Evolutionary conservation across 164 flowering plant species (phyloP), one percentile per base, ranked within the genome.

Genomic region (Nymphaea thermarum): DNA sequence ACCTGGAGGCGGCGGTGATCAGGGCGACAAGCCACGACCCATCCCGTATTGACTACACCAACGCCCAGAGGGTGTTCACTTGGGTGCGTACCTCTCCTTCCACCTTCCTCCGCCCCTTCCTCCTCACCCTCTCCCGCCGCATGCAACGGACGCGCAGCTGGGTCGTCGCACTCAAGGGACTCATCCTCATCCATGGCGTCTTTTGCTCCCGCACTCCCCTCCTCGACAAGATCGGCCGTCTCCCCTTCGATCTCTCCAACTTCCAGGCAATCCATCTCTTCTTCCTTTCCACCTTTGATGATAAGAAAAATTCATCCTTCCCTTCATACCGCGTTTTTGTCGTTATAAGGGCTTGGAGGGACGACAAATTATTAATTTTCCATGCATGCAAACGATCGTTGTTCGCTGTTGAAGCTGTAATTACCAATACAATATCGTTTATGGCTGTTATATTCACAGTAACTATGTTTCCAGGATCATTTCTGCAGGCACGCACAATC

Each of bases 1-100:
- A 84, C 11, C 83, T 95, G 0, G 94, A 90, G 66, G 74, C 79
- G 2, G 83, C 87, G 3, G 70, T 95, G 67, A 84, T 95, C 74
- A 85, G 79, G 68, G 89, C 96, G 67, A 95, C 99, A 12, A 85
- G 84, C 85, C 98, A 95, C 72, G 83, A 89, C 47, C 87, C 84
- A 4, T 41, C 53, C n/a, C 16, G 41, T 41, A 63, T 92, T 4
- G 97, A 92, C 71, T 81, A 81, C 76, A 78, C 77, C 78, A 85
- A 80, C 69, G 72, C 82, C 3, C 81, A 83, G 64, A 43, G 87
- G 2, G 91, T 95, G 16, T 87, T 84, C 60, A 43, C 68, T 2
- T 86, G 87, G 87, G 25, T 85, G 2, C 78, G 87, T 0, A 74
- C 87, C 14, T 87, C 93, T 2, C 83, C 90, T 0, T 10, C 12